Conservation (phyloP, 139 green algal genomes). For the Coccomyxa sp. region DNA sequence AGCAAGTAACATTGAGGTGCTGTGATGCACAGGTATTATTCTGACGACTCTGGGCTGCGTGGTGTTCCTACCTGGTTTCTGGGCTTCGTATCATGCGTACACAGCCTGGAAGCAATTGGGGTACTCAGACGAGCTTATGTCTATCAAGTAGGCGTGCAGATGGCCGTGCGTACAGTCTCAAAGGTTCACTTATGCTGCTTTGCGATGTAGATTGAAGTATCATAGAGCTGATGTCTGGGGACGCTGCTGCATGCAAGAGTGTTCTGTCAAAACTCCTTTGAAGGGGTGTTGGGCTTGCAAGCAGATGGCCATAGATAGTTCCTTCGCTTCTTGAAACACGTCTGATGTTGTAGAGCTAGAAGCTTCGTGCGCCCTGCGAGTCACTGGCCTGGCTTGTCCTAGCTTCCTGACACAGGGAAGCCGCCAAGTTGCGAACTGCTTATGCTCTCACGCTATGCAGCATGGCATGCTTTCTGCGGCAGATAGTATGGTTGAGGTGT, state of each 20-base stretch:
- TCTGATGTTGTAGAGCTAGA: too few relatives aligned
- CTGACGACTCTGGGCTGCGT: not conserved
- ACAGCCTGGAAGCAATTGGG: not conserved
- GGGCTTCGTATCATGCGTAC: not conserved
- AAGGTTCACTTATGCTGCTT: not conserved
- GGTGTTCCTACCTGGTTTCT: not conserved
- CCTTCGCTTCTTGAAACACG: too few relatives aligned
- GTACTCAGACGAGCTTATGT: not conserved
- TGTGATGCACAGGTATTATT: not conserved
- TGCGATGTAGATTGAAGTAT: not conserved
- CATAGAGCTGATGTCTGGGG: not conserved
- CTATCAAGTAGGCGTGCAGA: slow-evolving; percentile 1
- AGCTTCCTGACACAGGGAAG: too few relatives aligned
- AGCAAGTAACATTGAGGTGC: not conserved
- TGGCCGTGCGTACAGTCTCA: too few relatives aligned
- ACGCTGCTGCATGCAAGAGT: not conserved
- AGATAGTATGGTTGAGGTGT: too few relatives aligned
- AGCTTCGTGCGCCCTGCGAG: too few relatives aligned
- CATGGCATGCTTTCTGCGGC: too few relatives aligned
- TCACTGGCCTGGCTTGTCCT: too few relatives aligned
- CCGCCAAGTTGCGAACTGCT: too few relatives aligned
- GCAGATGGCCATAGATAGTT: not conserved
- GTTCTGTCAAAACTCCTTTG: not conserved
- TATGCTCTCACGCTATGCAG: too few relatives aligned
- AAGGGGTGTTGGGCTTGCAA: not conserved